Evolutionary conservation across 306 rosid genomes (phyloP).

Genomic region (Hippophae gyantsensis): DNA sequence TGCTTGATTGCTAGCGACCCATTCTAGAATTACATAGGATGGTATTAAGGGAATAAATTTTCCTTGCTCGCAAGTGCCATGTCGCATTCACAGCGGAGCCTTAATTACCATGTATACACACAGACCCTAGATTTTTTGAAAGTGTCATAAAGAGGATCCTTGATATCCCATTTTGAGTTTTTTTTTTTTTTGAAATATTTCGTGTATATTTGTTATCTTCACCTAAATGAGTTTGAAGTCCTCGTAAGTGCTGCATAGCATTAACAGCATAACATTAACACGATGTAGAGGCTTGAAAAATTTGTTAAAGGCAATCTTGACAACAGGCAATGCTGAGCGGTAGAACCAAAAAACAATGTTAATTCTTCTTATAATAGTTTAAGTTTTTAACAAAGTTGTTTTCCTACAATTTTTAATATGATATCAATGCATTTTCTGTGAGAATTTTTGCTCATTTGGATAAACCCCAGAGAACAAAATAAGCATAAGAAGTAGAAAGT

Average conservation of each 20-base stretch:
- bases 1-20: slow-evolving; percentile 18
- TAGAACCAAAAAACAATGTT: too few species aligned
- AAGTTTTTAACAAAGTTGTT: too few species aligned
- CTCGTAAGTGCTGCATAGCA: slow-evolving; percentile 9
- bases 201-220: slow-evolving; percentile 10
- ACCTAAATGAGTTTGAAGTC: slow-evolving; percentile 3
- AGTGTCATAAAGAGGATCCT: slow-evolving; percentile 15
- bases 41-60: slow-evolving; percentile 17
- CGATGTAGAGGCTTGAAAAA: too few species aligned
- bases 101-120: slow-evolving; percentile 14
- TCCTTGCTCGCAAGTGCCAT: slow-evolving; percentile 16
- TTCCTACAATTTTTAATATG: too few species aligned
- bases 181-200: slow-evolving; percentile 11
- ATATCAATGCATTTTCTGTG: too few species aligned
- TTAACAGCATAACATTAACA: neutral
- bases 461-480: too few species aligned
- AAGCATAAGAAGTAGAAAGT: too few species aligned
- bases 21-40: slow-evolving; percentile 19
- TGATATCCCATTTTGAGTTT: slow-evolving; percentile 28
- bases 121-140: slow-evolving; percentile 46
- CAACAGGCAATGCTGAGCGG: too few species aligned
- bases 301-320: too few species aligned
- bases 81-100: slow-evolving; percentile 17
- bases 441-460: too few species aligned
- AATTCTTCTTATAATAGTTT: too few species aligned